A percentile compares a stretch with the other conserved stretches of the same genome.
phyloP scores from a whole-genome alignment of 1,284 basidiomycete genomes.

The Polyporus tsugae region DNA sequence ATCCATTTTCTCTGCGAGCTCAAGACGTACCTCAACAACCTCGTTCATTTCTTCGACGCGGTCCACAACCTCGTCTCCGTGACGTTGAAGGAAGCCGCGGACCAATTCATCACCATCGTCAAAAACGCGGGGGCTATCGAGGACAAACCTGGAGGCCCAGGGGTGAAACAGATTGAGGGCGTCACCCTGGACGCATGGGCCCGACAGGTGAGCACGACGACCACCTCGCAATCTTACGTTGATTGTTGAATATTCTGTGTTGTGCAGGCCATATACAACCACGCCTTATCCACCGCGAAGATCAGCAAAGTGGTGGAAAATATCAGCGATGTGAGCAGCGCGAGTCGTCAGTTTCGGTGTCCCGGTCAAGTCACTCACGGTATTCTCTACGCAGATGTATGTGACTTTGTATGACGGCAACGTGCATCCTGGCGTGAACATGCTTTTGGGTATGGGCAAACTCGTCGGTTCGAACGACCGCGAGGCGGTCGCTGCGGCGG shows the following conservation, averaged over 20 bases:
- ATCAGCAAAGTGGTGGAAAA: slow-evolving; percentile 21
- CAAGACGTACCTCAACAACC: slow-evolving; percentile 22
- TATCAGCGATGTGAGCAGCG: slow-evolving; percentile 18
- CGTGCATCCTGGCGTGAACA: slow-evolving; percentile 26
- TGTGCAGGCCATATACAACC: slow-evolving; percentile 19
- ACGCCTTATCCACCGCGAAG: slow-evolving; percentile 19
- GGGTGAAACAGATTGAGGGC: neutral
- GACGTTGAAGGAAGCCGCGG: slow-evolving; percentile 10
- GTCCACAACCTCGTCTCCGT: slow-evolving; percentile 23
- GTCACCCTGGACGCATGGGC: slow-evolving; percentile 19
- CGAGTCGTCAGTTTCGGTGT: neutral
- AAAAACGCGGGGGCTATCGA: slow-evolving; percentile 11
- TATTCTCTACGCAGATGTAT: slow-evolving; percentile 14
- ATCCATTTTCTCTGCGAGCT: slow-evolving; percentile 23
- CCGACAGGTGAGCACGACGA: slow-evolving; percentile 1
- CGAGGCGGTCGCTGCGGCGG: slow-evolving; percentile 8
- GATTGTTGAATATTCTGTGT: neutral
- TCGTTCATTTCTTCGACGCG: slow-evolving; percentile 21
- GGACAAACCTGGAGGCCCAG: neutral
- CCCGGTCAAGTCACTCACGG: neutral
- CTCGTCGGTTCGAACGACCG: slow-evolving; percentile 18
- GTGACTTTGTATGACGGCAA: slow-evolving; percentile 22
- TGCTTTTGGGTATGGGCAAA: slow-evolving; percentile 23
- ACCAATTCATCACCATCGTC: slow-evolving; percentile 20
- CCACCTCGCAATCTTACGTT: neutral